A percentile compares a stretch with the other conserved stretches of the same genome.
Conservation (phyloP, 495 filamentous ascomycete genomes). For the Haplographium delicatum region DNA sequence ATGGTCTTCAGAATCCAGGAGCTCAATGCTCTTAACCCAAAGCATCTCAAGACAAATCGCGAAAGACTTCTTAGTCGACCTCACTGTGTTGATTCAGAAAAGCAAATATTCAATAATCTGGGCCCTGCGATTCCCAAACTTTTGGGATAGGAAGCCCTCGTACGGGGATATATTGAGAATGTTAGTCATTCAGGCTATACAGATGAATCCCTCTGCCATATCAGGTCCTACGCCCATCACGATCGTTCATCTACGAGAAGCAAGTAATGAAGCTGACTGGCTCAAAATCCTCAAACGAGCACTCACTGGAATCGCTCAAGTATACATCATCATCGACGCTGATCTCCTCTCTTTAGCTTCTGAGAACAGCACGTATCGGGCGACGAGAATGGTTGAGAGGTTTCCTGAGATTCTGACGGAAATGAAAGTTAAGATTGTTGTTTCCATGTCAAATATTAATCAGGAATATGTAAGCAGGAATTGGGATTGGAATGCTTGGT, state of each 20-base stretch:
- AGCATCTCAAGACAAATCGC: background rate
- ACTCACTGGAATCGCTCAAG: conserved; percentile 5
- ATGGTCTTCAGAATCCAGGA: background rate
- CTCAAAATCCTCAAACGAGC: conserved; percentile 1
- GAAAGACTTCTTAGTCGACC: background rate
- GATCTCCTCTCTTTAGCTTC: conserved; percentile 57
- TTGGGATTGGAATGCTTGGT: conserved; percentile 4
- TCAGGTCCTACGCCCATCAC: background rate
- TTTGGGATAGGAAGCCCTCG: background rate
- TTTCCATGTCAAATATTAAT: conserved; percentile 80
- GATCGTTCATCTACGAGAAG: background rate
- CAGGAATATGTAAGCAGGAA: conserved; percentile 43
- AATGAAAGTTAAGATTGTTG: conserved; percentile 2
- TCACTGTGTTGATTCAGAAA: background rate
- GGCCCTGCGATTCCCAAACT: conserved; percentile 1
- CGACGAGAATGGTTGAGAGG: conserved; percentile 1
- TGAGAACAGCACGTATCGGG: conserved; percentile 2
- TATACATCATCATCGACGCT: conserved; percentile 87
- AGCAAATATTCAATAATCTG: background rate
- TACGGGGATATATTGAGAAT: background rate
- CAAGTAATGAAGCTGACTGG: conserved; percentile 1
- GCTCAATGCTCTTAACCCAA: background rate
- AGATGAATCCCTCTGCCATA: conserved; percentile 2
- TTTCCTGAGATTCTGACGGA: background rate
- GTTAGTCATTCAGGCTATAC: background rate